These are phyloP conservation scores for Lippia alba DNA, from an alignment of 305 asterid species.

Conservation along the genomic window DNA sequence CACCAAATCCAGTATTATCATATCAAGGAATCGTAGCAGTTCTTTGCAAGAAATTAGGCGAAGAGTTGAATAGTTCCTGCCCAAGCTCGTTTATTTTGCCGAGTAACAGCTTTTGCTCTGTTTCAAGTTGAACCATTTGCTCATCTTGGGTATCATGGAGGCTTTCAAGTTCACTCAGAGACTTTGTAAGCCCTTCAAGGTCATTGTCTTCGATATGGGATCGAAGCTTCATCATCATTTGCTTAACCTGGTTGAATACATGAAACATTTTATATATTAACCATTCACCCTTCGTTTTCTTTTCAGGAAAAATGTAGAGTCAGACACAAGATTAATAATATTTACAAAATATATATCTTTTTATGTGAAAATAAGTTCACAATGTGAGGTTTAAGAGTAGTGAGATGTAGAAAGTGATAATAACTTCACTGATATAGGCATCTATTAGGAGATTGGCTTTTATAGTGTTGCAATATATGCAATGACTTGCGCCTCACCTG, in stretches of 20 bases:
- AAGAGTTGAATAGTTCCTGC: constrained; percentile 80
- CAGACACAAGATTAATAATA: neutral
- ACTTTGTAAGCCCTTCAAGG: constrained; percentile 62
- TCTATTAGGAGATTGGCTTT: neutral
- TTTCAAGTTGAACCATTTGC: constrained; percentile 75
- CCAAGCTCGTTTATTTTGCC: constrained; percentile 89
- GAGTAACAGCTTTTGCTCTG: constrained; percentile 76
- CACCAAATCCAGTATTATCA: neutral
- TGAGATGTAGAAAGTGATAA: no score
- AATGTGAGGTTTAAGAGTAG: no score
- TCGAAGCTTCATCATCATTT: constrained; percentile 72
- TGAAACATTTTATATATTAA: neutral
- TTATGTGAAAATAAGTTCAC: no score
- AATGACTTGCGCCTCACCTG: constrained; percentile 54
- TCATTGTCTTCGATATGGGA: constrained; percentile 67
- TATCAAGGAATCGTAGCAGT: constrained; percentile 53
- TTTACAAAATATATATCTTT: no score
- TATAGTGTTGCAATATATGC: no score
- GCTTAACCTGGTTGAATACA: constrained; percentile 69
- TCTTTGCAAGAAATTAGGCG: constrained; percentile 54
- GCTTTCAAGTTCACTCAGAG: constrained; percentile 72
- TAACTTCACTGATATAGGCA: no score
- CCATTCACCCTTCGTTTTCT: neutral
- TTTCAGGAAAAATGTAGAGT: neutral
- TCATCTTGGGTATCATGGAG: constrained; percentile 81